These are phyloP conservation scores for Malassezia pachydermatis DNA, from an alignment of 1,284 basidiomycete genomes.

Conservation along the genomic window DNA sequence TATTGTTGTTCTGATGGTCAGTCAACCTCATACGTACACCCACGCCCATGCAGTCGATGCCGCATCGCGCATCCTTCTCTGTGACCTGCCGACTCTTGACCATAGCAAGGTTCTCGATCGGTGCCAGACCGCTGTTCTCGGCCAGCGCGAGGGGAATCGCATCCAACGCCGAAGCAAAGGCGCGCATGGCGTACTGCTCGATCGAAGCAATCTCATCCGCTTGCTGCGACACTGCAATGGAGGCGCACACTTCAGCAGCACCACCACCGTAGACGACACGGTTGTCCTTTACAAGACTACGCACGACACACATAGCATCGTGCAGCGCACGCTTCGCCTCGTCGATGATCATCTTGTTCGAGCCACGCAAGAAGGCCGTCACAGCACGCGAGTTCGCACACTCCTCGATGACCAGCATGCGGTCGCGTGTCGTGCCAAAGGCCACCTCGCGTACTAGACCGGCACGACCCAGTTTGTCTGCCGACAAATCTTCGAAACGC, in stretches of 20 bases:
- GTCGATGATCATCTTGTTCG: constrained; percentile 95
- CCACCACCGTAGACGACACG: constrained; percentile 96
- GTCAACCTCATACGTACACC: constrained; percentile 64
- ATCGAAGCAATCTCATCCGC: constrained; percentile 92
- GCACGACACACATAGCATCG: constrained; percentile 92
- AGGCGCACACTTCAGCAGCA: constrained; percentile 89
- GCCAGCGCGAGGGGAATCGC: constrained; percentile 86
- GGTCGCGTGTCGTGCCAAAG: constrained; percentile 94
- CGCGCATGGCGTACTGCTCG: constrained; percentile 99
- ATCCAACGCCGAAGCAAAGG: constrained; percentile 87
- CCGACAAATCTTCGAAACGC: constrained; percentile 84
- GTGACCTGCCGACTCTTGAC: constrained; percentile 87
- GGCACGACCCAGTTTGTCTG: constrained; percentile 82
- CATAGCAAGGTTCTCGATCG: constrained; percentile 88
- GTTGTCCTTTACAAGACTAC: constrained; percentile 88
- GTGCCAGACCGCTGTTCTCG: constrained; percentile 90
- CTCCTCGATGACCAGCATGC: constrained; percentile 98
- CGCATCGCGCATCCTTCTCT: constrained; percentile 71
- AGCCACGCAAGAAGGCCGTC: constrained; percentile 91
- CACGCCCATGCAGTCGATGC: constrained; percentile 81
- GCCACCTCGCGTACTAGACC: constrained; percentile 85
- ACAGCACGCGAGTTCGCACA: constrained; percentile 94
- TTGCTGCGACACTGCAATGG: constrained; percentile 81
- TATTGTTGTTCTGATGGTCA: constrained; percentile 54
- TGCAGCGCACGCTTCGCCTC: constrained; percentile 95